These are phyloP conservation scores for Wickerhamiella azymoides DNA, from an alignment of 805 yeast species.

Conservation along the genomic window DNA sequence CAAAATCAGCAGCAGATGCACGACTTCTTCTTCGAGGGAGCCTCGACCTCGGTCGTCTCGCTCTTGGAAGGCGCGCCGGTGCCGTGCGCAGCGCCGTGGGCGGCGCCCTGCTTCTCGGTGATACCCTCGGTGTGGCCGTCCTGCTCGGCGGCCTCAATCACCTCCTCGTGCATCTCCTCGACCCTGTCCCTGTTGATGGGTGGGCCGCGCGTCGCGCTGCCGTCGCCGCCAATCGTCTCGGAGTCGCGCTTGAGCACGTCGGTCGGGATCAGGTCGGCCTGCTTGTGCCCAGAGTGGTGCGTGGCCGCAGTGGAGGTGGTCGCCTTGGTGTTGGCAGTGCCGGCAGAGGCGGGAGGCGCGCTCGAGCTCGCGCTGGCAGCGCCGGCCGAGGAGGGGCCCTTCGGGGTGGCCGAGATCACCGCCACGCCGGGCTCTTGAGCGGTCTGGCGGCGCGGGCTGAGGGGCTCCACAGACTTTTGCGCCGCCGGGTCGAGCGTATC, in stretches of 20 bases:
- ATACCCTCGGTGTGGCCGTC: constrained; percentile 6
- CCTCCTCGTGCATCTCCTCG: constrained; percentile 4
- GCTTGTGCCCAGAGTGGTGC: not conserved
- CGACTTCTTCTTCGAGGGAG: constrained; percentile 4
- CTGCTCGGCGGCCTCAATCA: not conserved
- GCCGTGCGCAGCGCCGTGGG: no score
- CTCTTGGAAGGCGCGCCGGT: not conserved
- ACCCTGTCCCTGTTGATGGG: constrained; percentile 1
- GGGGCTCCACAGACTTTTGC: no score
- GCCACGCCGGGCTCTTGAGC: no score
- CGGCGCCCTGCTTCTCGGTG: not conserved
- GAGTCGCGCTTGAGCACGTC: not conserved
- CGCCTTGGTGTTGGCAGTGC: not conserved
- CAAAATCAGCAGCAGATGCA: constrained; percentile 6
- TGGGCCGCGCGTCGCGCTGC: constrained; percentile 1
- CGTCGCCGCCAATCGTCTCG: constrained; percentile 2
- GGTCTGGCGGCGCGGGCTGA: no score
- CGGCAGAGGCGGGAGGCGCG: not conserved
- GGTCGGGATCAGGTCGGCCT: constrained; percentile 2
- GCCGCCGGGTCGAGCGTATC: no score
- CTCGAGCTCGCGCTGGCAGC: not conserved
- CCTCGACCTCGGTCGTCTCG: not conserved
- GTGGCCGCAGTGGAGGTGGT: not conserved
- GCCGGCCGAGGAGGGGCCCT: no score
- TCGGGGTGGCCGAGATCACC: no score